A percentile compares a stretch with the other conserved stretches of the same genome.
These are phyloP conservation scores for Echinosophora koreensis DNA, from an alignment of 306 rosid genomes.

Conservation along the genomic window DNA sequence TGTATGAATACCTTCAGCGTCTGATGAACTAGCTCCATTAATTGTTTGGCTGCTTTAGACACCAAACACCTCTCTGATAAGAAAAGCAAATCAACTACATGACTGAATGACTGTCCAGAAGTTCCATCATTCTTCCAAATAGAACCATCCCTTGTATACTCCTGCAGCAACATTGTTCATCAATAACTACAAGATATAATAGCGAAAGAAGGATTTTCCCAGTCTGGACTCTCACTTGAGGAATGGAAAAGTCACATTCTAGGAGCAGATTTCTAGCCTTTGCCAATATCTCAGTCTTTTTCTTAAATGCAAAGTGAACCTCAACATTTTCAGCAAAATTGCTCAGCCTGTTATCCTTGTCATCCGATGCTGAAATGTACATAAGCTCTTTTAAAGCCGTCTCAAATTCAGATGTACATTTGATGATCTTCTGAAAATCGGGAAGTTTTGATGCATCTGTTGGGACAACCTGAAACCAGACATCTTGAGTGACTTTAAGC, in stretches of 20 bases:
- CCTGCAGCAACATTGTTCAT: conserved; percentile 57
- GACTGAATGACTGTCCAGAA: conserved; percentile 57
- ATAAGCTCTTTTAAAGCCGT: conserved; percentile 67
- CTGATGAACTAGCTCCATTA: conserved; percentile 89
- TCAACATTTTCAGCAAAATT: conserved; percentile 88
- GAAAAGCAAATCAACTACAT: conserved; percentile 79
- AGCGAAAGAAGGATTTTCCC: conserved; percentile 34
- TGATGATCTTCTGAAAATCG: conserved; percentile 82
- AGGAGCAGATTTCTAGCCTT: conserved; percentile 86
- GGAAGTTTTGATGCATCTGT: conserved; percentile 94
- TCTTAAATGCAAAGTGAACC: conserved; percentile 96
- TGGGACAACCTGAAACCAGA: conserved; percentile 87
- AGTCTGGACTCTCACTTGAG: conserved; percentile 64
- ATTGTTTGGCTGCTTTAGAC: conserved; percentile 81
- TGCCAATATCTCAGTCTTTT: conserved; percentile 84
- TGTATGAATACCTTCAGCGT: conserved; percentile 67
- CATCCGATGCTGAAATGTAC: conserved; percentile 80
- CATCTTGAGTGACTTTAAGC: conserved; percentile 38
- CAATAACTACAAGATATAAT: conserved; percentile 42
- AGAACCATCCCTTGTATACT: conserved; percentile 59
- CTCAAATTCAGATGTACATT: conserved; percentile 78
- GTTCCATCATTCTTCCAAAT: conserved; percentile 55
- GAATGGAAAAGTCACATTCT: conserved; percentile 81
- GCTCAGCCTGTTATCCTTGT: conserved; percentile 72
- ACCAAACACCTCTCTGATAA: conserved; percentile 83